A percentile compares a stretch with the other conserved stretches of the same genome.
phyloP scores from a whole-genome alignment of 1,139 yeast species.

The Hemisphaericaspora xylofermentans region DNA sequence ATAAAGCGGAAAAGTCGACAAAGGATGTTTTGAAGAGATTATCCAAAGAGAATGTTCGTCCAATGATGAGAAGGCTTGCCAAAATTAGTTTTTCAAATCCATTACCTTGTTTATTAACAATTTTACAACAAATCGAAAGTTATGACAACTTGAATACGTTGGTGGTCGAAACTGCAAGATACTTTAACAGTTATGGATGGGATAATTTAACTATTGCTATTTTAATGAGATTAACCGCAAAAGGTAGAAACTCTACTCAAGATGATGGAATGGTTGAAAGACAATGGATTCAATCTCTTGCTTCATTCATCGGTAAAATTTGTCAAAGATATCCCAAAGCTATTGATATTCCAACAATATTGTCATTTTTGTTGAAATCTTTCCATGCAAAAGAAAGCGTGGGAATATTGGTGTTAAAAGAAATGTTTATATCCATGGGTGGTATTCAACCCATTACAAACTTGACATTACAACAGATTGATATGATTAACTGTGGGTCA shows the following conservation, averaged over 20 bases:
- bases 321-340: constrained; percentile 50
- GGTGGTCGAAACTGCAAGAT: constrained; percentile 78
- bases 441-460: constrained; percentile 74
- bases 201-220: constrained; percentile 78
- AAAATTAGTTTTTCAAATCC: constrained; percentile 82
- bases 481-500: constrained; percentile 65
- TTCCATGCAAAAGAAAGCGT: constrained; percentile 61
- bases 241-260: constrained; percentile 68
- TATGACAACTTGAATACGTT: constrained; percentile 82
- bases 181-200: constrained; percentile 80
- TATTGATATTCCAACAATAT: constrained; percentile 56
- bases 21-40: constrained; percentile 79
- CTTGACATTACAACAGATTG: constrained; percentile 63
- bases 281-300: constrained; percentile 79
- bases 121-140: constrained; percentile 79
- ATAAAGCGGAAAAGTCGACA: constrained; percentile 77
- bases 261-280: constrained; percentile 79
- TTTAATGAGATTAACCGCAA: constrained; percentile 63
- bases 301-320: constrained; percentile 65
- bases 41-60: constrained; percentile 79
- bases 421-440: constrained; percentile 72
- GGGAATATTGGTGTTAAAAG: constrained; percentile 68
- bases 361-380: constrained; percentile 62
- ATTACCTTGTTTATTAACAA: constrained; percentile 65
- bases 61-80: constrained; percentile 76